phyloP scores from a whole-genome alignment of 2,329 filamentous ascomycete species.

The Fusarium coffeatum region DNA sequence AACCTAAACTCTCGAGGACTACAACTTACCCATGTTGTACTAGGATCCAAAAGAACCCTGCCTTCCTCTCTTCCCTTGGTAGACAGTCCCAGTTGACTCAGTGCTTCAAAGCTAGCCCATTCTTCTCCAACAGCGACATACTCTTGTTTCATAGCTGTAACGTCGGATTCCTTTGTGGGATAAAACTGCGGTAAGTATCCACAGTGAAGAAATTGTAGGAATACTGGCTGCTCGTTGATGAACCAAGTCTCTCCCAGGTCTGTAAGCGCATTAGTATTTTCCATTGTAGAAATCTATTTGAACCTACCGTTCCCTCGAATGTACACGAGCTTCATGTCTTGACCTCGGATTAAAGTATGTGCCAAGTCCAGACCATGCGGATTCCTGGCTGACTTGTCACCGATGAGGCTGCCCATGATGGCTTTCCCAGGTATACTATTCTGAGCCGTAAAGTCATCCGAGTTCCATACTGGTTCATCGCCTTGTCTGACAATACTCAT shows the following conservation, averaged over 20 bases:
- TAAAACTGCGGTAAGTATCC: constrained; percentile 25
- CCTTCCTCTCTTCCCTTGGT: constrained; percentile 15
- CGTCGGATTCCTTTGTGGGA: not conserved
- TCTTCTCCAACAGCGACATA: constrained; percentile 27
- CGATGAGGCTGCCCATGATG: constrained; percentile 26
- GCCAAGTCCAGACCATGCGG: constrained; percentile 16
- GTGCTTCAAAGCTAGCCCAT: constrained; percentile 25
- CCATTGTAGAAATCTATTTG: accelerated
- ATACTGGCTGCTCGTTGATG: constrained; percentile 21
- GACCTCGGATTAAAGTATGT: constrained; percentile 12
- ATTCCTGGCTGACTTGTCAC: constrained; percentile 21
- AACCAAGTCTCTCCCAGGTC: constrained; percentile 33
- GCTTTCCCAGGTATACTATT: not conserved
- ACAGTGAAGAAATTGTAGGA: constrained; percentile 30
- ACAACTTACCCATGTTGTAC: constrained; percentile 13
- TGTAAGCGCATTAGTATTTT: not conserved
- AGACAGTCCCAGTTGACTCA: constrained; percentile 11
- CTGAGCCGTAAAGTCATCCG: not conserved
- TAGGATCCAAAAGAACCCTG: constrained; percentile 6
- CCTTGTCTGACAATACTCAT: constrained; percentile 11
- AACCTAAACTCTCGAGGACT: accelerated
- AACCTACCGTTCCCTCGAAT: constrained; percentile 25
- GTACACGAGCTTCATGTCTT: constrained; percentile 11
- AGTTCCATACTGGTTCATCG: constrained; percentile 15
- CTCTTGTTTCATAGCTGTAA: constrained; percentile 6